phyloP scores from a whole-genome alignment of 306 rosid genomes.

The Sesbania bispinosa region DNA sequence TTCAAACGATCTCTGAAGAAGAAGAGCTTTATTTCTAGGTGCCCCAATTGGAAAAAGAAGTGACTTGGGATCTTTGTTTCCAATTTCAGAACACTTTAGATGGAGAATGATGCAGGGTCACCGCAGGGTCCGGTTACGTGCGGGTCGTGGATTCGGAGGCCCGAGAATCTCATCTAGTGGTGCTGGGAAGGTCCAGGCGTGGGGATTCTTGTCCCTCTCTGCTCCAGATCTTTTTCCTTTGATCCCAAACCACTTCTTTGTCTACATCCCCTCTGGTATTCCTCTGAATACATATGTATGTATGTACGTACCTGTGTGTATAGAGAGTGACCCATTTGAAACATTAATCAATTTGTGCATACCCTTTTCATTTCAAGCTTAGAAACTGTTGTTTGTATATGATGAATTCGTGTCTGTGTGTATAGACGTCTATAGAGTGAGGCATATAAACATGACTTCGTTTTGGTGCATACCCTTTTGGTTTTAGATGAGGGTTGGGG shows the following conservation, averaged over 20 bases:
- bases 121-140: slow-evolving; percentile 66
- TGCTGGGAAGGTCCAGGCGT: slow-evolving; percentile 61
- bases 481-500: slow-evolving; percentile 3
- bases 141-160: slow-evolving; percentile 89
- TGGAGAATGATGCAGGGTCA: slow-evolving; percentile 61
- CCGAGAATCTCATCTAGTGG: slow-evolving; percentile 62
- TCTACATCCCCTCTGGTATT: slow-evolving; percentile 75
- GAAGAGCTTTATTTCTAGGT: not conserved
- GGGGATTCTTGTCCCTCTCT: slow-evolving; percentile 54
- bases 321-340: not conserved
- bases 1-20: not conserved
- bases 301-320: not conserved
- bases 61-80: slow-evolving; percentile 18
- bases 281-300: not conserved
- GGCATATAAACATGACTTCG: not conserved
- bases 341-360: not conserved
- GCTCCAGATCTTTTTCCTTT: slow-evolving; percentile 71
- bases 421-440: not conserved
- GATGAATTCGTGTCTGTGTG: not conserved
- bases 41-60: slow-evolving; percentile 18
- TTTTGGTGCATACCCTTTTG: slow-evolving; percentile 11
- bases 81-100: slow-evolving; percentile 8
- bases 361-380: not conserved
- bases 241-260: slow-evolving; percentile 64
- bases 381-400: slow-evolving; percentile 2